Base-by-base conservation (phyloP, 2,329 filamentous ascomycete genomes). In the Rutstroemia sydowiana region DNA sequence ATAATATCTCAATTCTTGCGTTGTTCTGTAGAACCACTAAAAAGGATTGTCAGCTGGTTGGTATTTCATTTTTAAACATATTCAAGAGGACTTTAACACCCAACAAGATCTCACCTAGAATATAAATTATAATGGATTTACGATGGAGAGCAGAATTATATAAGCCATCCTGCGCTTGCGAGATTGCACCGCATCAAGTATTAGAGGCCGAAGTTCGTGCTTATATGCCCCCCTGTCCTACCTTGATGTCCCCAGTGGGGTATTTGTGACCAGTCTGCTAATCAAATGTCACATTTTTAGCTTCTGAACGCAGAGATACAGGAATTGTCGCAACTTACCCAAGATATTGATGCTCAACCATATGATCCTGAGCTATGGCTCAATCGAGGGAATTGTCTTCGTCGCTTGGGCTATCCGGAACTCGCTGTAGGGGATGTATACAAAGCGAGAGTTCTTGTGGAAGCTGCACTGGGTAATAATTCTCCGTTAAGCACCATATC, bases 391-490 rank as follows among this genome's bases (percentile, higher is more conserved):
- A 54, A 60, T 16, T 58, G 54, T 41, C 57, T 65, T 9, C 58
- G 61, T 28, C 52, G 58, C 9, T 52, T 65, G 1, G 63, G 61
- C 11, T 67, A 59, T 47, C 65, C 66, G 1, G 65, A 66, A 48
- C 57, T 68, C 11, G 62, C 60, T 9, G 59, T 63, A 1, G 65
- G 65, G 3, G 65, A 67, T 37, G 57, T 58, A 0, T 66, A 66
- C 40, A 66, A 64, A 58, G 63, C 65, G 1, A 57, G 57, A 23
- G 57, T 67, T n/a, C 51, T 67, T 9, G 57, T 63, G 30, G 59
- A 66, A 44, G 62, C 64, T 14, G 53, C 52, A 7, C 41, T 62
- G 9, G 13, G n/a, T 16, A 45, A 51, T 31, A 23, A 48, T n/a
- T 53, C 59, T 2, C 48, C 49, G 7, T 55, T 62, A 20, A 63